Evolutionary conservation across 208 protist genomes (phyloP), one percentile per base, ranked within the genome.

Genomic region (Crithidia brevicula): DNA sequence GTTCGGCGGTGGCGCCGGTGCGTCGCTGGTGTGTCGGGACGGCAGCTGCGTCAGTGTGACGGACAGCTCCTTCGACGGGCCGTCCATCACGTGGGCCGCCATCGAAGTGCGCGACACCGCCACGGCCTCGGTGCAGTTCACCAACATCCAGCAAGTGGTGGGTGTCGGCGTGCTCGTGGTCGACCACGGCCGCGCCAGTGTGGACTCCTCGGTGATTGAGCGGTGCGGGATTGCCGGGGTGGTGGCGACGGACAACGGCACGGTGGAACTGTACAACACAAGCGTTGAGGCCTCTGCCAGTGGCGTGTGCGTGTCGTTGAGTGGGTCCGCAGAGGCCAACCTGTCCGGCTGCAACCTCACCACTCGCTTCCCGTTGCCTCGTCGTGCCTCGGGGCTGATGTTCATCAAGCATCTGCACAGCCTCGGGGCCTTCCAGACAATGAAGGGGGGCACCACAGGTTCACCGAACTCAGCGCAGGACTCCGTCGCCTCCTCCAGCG

Each of bases 201-300:
- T 85, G n/a, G 27, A 69, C 57, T 68, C 50, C 4, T 70, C 49
- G 13, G 28, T 74, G 15, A 33, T 85, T 18, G 62, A 74, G 36
- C 61, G 70, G 22, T 85, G 79, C 42, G 79, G 79, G 10, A 54
- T 79, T 33, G 64, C 47, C 20, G 71, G 69, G 23, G 23, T 85
- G 0, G 42, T 81, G 15, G 74, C 58, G 18, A 52, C 57, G 20
- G 74, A 77, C 54, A 9, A 68, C 9, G 67, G 65, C 8, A 25
- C 9, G 1, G 38, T 81, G n/a, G 27, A 25, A n/a, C 54, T 81
- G 66, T 10, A 30, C 43, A 69, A 79, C 62, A 81, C 69, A 13
- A 67, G 62, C 57, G 38, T 85, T 18, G 66, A 65, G 66, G 31
- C 72, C 31, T 69, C 67, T 16, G 40, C 54, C 18, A 76, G 66